Evolutionary conservation across 257 asterid genomes (phyloP).

Genomic region (Petunia secreta): DNA sequence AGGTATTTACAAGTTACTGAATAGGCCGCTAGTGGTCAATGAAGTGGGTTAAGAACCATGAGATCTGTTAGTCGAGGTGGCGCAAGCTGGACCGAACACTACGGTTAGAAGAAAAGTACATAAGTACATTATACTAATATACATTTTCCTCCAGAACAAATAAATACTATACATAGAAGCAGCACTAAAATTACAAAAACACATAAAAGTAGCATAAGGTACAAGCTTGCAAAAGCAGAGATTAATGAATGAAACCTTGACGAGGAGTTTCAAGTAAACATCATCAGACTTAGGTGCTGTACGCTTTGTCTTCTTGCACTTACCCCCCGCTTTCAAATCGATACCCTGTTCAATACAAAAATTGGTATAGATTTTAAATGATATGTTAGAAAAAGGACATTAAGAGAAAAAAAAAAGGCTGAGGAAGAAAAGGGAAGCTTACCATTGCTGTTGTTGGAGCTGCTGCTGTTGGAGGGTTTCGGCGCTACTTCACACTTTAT

Average conservation of each 20-base stretch:
- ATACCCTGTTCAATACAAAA: conserved; percentile 45
- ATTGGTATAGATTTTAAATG: no score
- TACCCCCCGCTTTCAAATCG: conserved; percentile 89
- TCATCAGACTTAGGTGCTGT: conserved; percentile 50
- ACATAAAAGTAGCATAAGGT: not conserved
- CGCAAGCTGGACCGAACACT: no score
- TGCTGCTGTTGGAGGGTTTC: not conserved
- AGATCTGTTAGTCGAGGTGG: no score
- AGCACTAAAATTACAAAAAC: not conserved
- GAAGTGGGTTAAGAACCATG: no score
- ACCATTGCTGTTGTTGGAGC: not conserved
- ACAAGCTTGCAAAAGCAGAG: not conserved
- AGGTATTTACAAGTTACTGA: no score
- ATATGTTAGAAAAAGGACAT: no score
- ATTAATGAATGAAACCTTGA: conserved; percentile 44
- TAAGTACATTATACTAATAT: no score
- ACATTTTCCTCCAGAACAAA: no score
- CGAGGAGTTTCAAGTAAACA: conserved; percentile 57
- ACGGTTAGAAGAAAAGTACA: no score
- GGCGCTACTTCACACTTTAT: not conserved
- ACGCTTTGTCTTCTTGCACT: conserved; percentile 84
- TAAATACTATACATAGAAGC: not conserved
- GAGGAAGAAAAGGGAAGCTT: no score
- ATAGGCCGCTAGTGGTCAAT: no score
- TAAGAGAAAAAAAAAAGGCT: no score